These are phyloP conservation scores for Claviceps pusilla DNA, from an alignment of 2,329 filamentous ascomycete species.

Conservation along the genomic window DNA sequence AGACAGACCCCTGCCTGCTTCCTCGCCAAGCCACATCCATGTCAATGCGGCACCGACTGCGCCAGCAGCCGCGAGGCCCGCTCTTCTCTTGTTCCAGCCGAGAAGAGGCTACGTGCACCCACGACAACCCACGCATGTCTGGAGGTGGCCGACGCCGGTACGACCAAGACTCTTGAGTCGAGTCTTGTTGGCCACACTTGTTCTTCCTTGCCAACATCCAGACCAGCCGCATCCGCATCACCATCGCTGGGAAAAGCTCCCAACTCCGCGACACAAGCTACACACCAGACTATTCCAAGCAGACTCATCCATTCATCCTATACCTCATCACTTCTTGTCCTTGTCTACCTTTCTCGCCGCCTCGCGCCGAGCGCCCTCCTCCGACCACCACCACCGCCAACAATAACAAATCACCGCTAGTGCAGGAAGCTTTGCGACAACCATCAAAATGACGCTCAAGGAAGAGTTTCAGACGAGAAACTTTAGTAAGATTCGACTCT, in stretches of 20 bases:
- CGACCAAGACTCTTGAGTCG: no score
- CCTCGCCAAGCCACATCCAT: conserved; percentile 3
- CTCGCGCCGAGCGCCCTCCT: conserved; percentile 1
- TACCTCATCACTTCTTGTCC: background rate
- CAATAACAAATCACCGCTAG: background rate
- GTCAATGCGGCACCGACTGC: conserved; percentile 1
- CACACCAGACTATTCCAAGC: background rate
- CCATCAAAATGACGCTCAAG: conserved; percentile 50
- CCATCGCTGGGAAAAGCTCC: conserved; percentile 5
- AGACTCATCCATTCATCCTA: background rate
- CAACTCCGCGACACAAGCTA: conserved; percentile 3
- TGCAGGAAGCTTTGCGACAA: conserved; percentile 1
- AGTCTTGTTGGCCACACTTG: background rate
- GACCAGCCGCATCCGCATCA: conserved; percentile 11
- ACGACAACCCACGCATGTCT: background rate
- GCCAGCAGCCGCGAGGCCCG: conserved; percentile 6
- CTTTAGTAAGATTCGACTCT: conserved; percentile 44
- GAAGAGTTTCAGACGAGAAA: conserved; percentile 60
- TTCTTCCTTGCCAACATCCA: conserved; percentile 6
- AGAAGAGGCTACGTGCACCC: conserved; percentile 18
- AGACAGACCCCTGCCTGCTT: background rate
- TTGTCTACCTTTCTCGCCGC: background rate
- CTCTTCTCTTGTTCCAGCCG: background rate
- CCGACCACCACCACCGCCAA: background rate
- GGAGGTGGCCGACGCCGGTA: no score